Evolutionary conservation across 2,329 filamentous ascomycete species (phyloP).

Genomic region (Fusarium bactridioides): DNA sequence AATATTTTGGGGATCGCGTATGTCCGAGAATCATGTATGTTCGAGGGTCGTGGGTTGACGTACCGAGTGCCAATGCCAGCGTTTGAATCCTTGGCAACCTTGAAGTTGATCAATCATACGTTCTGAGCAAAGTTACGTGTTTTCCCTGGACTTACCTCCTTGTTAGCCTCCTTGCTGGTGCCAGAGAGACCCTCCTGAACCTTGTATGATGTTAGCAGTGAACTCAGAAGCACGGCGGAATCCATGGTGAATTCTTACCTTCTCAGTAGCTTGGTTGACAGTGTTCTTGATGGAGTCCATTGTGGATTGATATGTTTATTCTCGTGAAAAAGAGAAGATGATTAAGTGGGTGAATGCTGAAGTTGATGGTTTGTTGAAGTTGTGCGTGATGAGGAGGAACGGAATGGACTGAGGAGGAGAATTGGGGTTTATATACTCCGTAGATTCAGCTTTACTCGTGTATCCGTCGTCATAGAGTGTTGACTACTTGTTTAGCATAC

Average conservation of each 20-base stretch:
- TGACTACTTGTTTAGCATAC: constrained; percentile 8
- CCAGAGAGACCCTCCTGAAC: constrained; percentile 64
- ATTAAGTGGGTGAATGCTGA: constrained; percentile 9
- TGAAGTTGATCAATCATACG: neutral
- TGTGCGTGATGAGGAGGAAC: constrained; percentile 9
- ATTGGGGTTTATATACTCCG: constrained; percentile 27
- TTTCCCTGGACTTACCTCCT: constrained; percentile 49
- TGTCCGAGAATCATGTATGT: neutral
- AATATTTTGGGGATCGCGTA: neutral
- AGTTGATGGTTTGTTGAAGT: constrained; percentile 5
- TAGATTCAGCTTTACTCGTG: too few species aligned
- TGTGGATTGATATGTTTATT: constrained; percentile 39
- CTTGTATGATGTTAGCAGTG: constrained; percentile 51
- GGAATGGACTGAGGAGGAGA: neutral
- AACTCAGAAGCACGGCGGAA: neutral
- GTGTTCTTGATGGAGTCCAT: constrained; percentile 67
- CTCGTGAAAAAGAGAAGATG: neutral
- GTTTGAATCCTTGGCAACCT: neutral
- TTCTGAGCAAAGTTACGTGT: neutral
- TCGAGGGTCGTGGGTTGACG: neutral
- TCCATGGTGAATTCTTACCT: neutral
- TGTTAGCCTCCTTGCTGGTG: constrained; percentile 74
- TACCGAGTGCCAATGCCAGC: neutral
- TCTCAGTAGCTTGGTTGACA: constrained; percentile 56
- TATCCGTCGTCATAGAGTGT: constrained; percentile 12